These are phyloP conservation scores for Neonectria magnoliae DNA, from an alignment of 2,329 filamentous ascomycete species.

Conservation along the genomic window DNA sequence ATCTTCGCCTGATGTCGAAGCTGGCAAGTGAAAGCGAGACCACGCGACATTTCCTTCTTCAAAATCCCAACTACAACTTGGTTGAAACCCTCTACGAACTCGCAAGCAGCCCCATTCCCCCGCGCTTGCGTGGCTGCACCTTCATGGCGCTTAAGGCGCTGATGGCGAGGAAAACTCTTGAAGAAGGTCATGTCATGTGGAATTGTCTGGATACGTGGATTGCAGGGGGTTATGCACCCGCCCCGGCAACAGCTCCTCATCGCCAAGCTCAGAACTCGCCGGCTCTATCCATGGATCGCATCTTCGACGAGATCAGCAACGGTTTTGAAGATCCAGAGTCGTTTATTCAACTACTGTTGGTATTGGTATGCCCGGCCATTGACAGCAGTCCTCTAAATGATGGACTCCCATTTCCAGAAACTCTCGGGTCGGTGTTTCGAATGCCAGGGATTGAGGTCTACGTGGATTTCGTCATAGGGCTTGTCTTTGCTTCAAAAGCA, in stretches of 20 bases:
- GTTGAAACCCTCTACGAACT: conserved; percentile 81
- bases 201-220: conserved; percentile 81
- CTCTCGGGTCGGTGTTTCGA: conserved; percentile 79
- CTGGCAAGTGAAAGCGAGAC: conserved; percentile 78
- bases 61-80: conserved; percentile 71
- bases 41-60: conserved; percentile 79
- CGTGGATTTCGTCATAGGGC: conserved; percentile 87
- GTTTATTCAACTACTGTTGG: conserved; percentile 80
- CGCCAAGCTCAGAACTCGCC: conserved; percentile 49
- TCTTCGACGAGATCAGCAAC: conserved; percentile 78
- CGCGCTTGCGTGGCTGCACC: conserved; percentile 82
- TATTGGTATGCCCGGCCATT: conserved; percentile 73
- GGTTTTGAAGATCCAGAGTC: conserved; percentile 88
- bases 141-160: conserved; percentile 82
- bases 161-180: conserved; percentile 75
- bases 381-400: conserved; percentile 74
- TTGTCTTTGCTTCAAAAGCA: conserved; percentile 75
- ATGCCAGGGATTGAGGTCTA: conserved; percentile 89
- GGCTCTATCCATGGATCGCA: conserved; percentile 65
- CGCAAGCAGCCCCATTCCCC: conserved; percentile 79
- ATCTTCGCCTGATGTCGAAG: conserved; percentile 87
- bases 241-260: conserved; percentile 46
- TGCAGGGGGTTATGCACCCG: conserved; percentile 63
- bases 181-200: conserved; percentile 82
- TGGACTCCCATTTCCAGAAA: conserved; percentile 85